Percentiles rank a stretch among this genome's conserved stretches.
These are phyloP conservation scores for Iberis pinnata DNA, from an alignment of 345 rosid genomes.

Conservation along the genomic window DNA sequence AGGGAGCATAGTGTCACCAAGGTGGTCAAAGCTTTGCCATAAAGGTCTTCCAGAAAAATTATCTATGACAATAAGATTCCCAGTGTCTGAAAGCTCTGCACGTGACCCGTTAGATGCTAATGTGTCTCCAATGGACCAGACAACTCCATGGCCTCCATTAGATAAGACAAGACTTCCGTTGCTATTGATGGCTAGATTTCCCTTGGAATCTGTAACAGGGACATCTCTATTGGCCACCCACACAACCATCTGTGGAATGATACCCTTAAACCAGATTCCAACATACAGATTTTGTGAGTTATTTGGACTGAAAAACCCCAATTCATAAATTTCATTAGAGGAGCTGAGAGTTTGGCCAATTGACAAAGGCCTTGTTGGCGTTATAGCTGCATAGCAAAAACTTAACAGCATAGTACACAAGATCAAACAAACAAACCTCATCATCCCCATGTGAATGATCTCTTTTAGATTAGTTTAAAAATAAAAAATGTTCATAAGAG, in stretches of 20 bases:
- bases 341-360: conserved; percentile 24
- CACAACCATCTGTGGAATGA: conserved; percentile 22
- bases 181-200: conserved; percentile 17
- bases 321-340: conserved; percentile 10
- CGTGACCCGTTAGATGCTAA: conserved; percentile 13
- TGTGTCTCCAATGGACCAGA: conserved; percentile 24
- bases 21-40: conserved; percentile 31
- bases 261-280: conserved; percentile 37
- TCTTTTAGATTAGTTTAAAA: no score
- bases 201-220: conserved; percentile 18
- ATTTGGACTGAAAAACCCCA: conserved; percentile 33
- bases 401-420: background rate
- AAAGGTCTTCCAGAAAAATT: conserved; percentile 21
- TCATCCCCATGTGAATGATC: no score
- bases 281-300: conserved; percentile 19
- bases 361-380: conserved; percentile 17
- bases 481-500: no score
- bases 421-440: background rate
- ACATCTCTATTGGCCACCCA: conserved; percentile 50
- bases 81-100: conserved; percentile 29
- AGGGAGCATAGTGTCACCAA: conserved; percentile 31
- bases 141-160: background rate
- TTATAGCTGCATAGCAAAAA: conserved; percentile 13
- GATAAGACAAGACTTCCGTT: conserved; percentile 27
- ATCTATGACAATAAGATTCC: conserved; percentile 28